Evolutionary conservation across 2,329 filamentous ascomycete genomes (phyloP), one percentile per base, ranked within the genome.

Genomic region (Exophiala calicioides): DNA sequence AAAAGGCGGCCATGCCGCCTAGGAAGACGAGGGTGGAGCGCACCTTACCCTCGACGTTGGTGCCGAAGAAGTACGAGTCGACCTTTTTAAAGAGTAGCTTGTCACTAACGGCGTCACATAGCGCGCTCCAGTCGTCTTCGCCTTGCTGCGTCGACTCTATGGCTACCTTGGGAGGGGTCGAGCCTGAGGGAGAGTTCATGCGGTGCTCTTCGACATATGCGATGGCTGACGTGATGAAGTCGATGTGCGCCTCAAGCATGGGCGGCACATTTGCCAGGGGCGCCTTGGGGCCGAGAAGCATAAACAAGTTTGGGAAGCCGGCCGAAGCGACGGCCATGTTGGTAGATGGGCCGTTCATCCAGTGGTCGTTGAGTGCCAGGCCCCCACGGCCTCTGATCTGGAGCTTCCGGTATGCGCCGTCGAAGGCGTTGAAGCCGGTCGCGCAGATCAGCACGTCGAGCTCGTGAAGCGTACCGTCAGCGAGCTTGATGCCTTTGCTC

Each of bases 181-280:
- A n/a, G n/a, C n/a, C n/a, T 27, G 76, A 76, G 3, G 78, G 47
- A 49, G 9, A 45, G 81, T 61, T 34, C n/a, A n/a, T 23, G 19
- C 39, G 82, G 76, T 35, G 60, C 58, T 37, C 34, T 27, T 50
- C 42, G 19, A 39, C 43, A 19, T 31, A 33, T 2, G 18, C 26
- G 16, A 53, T 50, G 10, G 43, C 36, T 3, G 32, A 5, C 1
- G 42, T 47, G 32, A 55, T 53, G 77, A 77, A 82, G 0, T 75
- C 65, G 3, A 78, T 78, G 55, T 83, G 79, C 0, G 77, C 55
- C 54, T 81, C 77, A 10, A 76, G 69, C 1, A 67, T 70, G 0
- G 75, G 71, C 0, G 80, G 80, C 0, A 78, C 79, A 54, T 82
- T 84, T 58, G 68, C 62, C 3, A 82, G 63, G 0, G 79, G 79